Percentiles rank a stretch among this genome's conserved stretches.
These are phyloP conservation scores for Oryza brachyantha DNA, from an alignment of 176 grass and related monocot genomes.

Conservation along the genomic window DNA sequence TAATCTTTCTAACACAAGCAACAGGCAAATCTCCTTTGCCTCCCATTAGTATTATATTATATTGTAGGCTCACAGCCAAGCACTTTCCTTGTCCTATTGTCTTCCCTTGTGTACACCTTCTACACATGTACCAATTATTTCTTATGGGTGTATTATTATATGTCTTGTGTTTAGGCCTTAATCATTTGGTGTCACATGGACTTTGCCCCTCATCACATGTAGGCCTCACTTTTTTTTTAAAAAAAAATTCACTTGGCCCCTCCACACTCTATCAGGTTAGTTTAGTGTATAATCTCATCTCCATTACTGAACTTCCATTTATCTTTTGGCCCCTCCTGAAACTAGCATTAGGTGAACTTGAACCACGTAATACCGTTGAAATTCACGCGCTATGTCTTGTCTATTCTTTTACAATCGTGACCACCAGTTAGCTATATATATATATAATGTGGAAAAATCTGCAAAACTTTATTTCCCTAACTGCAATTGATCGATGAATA, in stretches of 20 bases:
- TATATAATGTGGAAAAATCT: neutral
- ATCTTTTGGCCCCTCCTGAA: neutral
- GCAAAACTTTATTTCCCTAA: neutral
- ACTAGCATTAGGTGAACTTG: slow-evolving; percentile 25
- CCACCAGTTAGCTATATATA: neutral
- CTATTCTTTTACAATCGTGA: neutral
- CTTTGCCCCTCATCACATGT: slow-evolving; percentile 43
- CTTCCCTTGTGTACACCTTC: neutral
- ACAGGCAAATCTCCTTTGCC: neutral
- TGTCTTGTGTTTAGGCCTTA: slow-evolving; percentile 23
- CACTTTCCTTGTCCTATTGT: neutral
- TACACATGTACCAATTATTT: slow-evolving; percentile 19
- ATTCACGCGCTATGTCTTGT: slow-evolving; percentile 9
- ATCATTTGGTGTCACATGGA: slow-evolving; percentile 53
- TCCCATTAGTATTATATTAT: neutral
- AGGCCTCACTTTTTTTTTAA: slow-evolving; percentile 27
- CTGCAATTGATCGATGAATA: slow-evolving; percentile 3
- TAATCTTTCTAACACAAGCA: slow-evolving; percentile 7
- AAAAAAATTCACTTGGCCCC: slow-evolving; percentile 38
- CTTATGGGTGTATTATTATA: neutral
- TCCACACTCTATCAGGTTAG: neutral
- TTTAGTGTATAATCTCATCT: neutral
- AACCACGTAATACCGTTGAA: slow-evolving; percentile 14
- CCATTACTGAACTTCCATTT: neutral
- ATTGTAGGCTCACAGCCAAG: slow-evolving; percentile 4